phyloP scores from a whole-genome alignment of 495 filamentous ascomycete genomes.

The Thozetella sp. region DNA sequence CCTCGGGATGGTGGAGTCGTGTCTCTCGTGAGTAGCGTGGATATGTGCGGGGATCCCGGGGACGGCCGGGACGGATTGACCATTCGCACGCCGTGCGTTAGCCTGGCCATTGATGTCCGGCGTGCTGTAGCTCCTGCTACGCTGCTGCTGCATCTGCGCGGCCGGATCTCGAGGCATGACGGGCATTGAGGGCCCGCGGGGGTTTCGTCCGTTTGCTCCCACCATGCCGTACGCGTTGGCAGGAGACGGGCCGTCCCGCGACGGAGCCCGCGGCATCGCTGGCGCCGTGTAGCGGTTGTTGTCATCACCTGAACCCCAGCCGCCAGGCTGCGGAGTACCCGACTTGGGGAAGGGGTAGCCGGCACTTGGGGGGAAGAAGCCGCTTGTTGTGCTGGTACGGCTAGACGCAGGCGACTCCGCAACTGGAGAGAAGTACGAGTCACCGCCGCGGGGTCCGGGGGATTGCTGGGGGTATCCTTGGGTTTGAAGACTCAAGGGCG shows the following conservation, averaged over 20 bases:
- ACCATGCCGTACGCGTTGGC: slow-evolving; percentile 56
- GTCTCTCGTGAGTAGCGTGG: slow-evolving; percentile 48
- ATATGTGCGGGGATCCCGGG: slow-evolving; percentile 59
- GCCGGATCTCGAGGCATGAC: slow-evolving; percentile 63
- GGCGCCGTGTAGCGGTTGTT: slow-evolving; percentile 84
- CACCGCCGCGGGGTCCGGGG: slow-evolving; percentile 51
- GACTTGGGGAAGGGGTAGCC: slow-evolving; percentile 80
- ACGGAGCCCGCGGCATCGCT: slow-evolving; percentile 75
- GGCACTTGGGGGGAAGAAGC: slow-evolving; percentile 61
- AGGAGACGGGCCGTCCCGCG: slow-evolving; percentile 71
- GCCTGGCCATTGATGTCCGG: slow-evolving; percentile 59
- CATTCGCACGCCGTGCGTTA: slow-evolving; percentile 31
- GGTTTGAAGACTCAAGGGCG: slow-evolving; percentile 73
- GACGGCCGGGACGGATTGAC: slow-evolving; percentile 47
- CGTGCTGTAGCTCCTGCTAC: slow-evolving; percentile 63
- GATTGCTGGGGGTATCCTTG: slow-evolving; percentile 46
- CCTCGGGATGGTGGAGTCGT: slow-evolving; percentile 53
- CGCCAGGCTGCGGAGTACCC: slow-evolving; percentile 56
- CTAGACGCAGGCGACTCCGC: slow-evolving; percentile 82
- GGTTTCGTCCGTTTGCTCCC: slow-evolving; percentile 57
- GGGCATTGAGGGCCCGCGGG: slow-evolving; percentile 80
- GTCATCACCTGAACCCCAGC: slow-evolving; percentile 65
- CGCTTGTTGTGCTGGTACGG: slow-evolving; percentile 66
- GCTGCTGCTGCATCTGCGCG: slow-evolving; percentile 55
- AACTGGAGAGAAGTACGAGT: slow-evolving; percentile 91